Base-by-base conservation (phyloP, 192 early-diverging fungal species). In the Chytriomyces confervae region DNA sequence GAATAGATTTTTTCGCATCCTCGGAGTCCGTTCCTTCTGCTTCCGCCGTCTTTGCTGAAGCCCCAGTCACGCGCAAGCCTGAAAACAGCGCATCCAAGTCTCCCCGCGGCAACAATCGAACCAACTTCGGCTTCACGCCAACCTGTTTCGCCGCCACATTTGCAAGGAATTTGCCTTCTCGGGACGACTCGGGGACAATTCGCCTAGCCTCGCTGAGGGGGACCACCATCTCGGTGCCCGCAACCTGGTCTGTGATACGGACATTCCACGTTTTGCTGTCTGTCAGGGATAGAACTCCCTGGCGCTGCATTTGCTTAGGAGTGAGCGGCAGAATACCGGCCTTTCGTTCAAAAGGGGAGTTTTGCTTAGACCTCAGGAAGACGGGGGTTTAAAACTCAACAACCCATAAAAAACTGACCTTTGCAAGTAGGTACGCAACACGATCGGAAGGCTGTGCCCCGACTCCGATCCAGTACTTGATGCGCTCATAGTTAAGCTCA, bases 391-490 rank as follows among this genome's bases (percentile, higher is more conserved):
- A 10, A 61, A 10, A 8, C 11, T 50, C 69, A 50, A 50, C 50
- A 8, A 71, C 47, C 20, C 2, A 50, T 11, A 57, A 16, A 9
- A 24, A 45, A 64, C 79, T 62, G 80, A 94, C 93, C 91, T 94
- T 94, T 69, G 90, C 92, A 23, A 99, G 84, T 82, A 99, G 81
- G 78, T 92, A 94, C 27, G 89, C 90, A n/a, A 97, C 97, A 51
- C 91, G 84, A 45, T 95, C 93, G n/a, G 91, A 90, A 4, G 96
- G 96, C 86, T 96, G 94, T n/a, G 97, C 97, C 8, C 97, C 97
- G 27, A 95, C 95, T 20, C 92, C 93, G 60, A 99, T 84, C 97
- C 97, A 99, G 83, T 99, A 96, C 83, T 98, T 97, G 81, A 93
- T 93, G 47, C 96, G 91, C 49, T 92, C 93, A 83, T 91, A 87